phyloP scores from a whole-genome alignment of 1,139 yeast species.

The Candida neerlandica region DNA sequence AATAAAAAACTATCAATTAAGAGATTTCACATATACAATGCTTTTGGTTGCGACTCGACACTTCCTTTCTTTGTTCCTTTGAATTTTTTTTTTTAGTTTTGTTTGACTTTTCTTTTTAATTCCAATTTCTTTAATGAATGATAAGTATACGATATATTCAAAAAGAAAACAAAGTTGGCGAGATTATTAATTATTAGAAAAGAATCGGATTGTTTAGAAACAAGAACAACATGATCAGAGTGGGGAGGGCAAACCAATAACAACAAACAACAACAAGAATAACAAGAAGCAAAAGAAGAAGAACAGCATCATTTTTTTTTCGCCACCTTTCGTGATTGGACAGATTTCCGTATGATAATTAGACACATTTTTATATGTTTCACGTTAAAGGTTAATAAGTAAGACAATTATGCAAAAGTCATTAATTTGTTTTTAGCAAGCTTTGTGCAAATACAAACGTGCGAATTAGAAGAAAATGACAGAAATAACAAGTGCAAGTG shows the following conservation, averaged over 20 bases:
- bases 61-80: neutral
- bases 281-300: no score
- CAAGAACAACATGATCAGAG: no score
- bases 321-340: neutral
- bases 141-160: neutral
- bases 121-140: neutral
- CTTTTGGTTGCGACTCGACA: neutral
- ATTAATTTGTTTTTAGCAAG: no score
- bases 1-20: neutral
- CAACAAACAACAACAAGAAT: no score
- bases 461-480: no score
- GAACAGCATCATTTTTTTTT: no score
- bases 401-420: neutral
- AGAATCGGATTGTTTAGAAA: neutral
- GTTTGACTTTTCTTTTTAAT: neutral
- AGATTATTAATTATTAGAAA: conserved; percentile 1
- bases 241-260: no score
- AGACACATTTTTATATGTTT: neutral
- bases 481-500: no score
- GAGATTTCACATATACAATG: neutral
- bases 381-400: neutral
- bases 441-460: no score
- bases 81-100: neutral
- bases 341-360: neutral
- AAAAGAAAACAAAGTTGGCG: neutral